Conservation (phyloP, 2,329 filamentous ascomycete species). For the Lojkania enalia region DNA sequence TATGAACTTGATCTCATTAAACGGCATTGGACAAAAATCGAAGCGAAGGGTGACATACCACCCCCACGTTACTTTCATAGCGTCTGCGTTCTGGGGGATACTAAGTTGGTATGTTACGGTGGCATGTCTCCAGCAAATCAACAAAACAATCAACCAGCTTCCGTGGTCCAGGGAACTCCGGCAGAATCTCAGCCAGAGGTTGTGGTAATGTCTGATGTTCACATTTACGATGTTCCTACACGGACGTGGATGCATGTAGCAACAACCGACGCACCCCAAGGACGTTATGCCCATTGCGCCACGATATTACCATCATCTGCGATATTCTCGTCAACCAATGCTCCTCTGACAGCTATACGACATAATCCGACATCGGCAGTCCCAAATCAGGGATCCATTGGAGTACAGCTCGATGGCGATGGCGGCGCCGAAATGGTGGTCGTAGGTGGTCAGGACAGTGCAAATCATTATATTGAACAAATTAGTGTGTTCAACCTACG, state of each 20-base stretch:
- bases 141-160: conserved; percentile 41
- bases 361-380: conserved; percentile 84
- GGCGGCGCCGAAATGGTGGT: conserved; percentile 97
- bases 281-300: conserved; percentile 94
- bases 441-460: conserved; percentile 92
- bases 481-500: conserved; percentile 97
- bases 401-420: conserved; percentile 84
- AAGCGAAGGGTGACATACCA: conserved; percentile 81
- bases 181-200: conserved; percentile 79
- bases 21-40: conserved; percentile 90
- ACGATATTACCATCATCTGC: conserved; percentile 88
- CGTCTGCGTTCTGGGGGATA: conserved; percentile 89
- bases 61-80: conserved; percentile 96
- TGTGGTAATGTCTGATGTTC: conserved; percentile 96
- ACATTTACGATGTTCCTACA: conserved; percentile 86
- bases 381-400: conserved; percentile 84
- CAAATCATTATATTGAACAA: conserved; percentile 99
- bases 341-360: conserved; percentile 82
- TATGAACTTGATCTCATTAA: conserved; percentile 92
- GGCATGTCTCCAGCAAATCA: conserved; percentile 85
- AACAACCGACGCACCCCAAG: conserved; percentile 81
- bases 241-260: conserved; percentile 84
- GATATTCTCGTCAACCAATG: conserved; percentile 80
- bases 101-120: conserved; percentile 95
- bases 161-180: conserved; percentile 39